Base-by-base conservation (phyloP, 2,329 filamentous ascomycete genomes). In the Epichloe elymi region DNA sequence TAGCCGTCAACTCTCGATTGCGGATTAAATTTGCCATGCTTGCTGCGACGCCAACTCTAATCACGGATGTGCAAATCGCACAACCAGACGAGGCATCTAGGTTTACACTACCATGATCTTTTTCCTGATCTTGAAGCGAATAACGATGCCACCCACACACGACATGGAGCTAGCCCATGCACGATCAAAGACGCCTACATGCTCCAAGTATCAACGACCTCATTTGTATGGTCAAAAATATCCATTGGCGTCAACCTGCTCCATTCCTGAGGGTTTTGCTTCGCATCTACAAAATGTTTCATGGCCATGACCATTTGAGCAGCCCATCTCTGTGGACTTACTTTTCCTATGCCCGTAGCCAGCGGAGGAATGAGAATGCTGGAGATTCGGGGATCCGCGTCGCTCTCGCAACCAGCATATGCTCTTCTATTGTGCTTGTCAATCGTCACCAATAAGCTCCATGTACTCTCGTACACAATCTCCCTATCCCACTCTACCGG, bases 401-500 rank as follows among this genome's bases (percentile, higher is more conserved):
- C 50, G 15, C 26, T 10, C 23, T 26, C 53, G 35, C 52, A 49
- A 11, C 46, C 53, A 10, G 35, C 51, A 5, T 47, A 42, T 19
- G 56, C 55, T 4, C 42, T 46, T 7, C 65, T 61, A 58, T 78
- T 79, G 56, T 73, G 70, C 20, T 66, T 67, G 39, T 76, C 73
- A 1, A 78, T 54, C 17, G 70, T 65, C 55, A 70, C 72, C 19
- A 78, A 57, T 53, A 79, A 57, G 55, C 67, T 72, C 75, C 75
- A 78, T 0, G 75, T 58, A 61, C 74, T 75, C 58, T 78, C 71
- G 54, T 75, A 78, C 3, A 78, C 69, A 8, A 79, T 64, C 58
- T 78, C 75, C 2, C 67, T 63, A 56, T 78, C 70, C 74, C 75
- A 78, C 5, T 44, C 55, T 10, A 70, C 72, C 20, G 64, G 55